Percentiles rank a stretch among this genome's conserved stretches.
Evolutionary conservation across 495 filamentous ascomycete genomes (phyloP).

Genomic region (Neurospora cerealis): DNA sequence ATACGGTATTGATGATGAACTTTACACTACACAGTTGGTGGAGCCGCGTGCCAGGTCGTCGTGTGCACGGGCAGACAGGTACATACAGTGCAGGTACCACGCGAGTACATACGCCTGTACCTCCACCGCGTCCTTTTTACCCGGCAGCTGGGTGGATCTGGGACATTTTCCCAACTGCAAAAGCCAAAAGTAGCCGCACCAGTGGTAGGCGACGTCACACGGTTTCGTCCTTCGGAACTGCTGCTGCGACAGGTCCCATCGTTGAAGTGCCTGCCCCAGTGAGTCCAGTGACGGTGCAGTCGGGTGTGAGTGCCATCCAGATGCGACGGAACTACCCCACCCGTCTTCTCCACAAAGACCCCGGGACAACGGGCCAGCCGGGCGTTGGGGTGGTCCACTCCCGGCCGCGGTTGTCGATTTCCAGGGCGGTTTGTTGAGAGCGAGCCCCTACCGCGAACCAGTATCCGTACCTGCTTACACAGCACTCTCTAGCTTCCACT

Average conservation of each 20-base stretch:
- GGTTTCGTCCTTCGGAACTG: background rate
- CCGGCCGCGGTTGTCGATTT: background rate
- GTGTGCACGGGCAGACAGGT: background rate
- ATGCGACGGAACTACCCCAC: background rate
- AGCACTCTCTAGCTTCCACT: background rate
- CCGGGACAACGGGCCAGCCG: background rate
- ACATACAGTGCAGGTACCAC: background rate
- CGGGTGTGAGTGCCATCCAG: background rate
- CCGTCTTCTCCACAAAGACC: background rate
- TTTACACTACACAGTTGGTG: background rate
- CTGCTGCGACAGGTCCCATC: background rate
- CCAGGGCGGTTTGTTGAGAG: background rate
- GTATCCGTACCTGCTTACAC: background rate
- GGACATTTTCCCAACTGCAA: background rate
- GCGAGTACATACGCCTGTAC: background rate
- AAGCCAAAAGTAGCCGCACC: background rate
- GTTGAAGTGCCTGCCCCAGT: background rate
- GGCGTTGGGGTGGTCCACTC: background rate
- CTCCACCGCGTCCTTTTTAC: background rate
- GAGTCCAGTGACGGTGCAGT: background rate
- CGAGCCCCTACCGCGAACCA: background rate
- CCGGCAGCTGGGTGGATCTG: background rate
- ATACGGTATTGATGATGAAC: background rate
- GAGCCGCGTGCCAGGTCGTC: background rate
- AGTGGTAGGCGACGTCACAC: background rate